Evolutionary conservation across 192 early-diverging fungal species (phyloP).

Genomic region (Coemansia umbellata): DNA sequence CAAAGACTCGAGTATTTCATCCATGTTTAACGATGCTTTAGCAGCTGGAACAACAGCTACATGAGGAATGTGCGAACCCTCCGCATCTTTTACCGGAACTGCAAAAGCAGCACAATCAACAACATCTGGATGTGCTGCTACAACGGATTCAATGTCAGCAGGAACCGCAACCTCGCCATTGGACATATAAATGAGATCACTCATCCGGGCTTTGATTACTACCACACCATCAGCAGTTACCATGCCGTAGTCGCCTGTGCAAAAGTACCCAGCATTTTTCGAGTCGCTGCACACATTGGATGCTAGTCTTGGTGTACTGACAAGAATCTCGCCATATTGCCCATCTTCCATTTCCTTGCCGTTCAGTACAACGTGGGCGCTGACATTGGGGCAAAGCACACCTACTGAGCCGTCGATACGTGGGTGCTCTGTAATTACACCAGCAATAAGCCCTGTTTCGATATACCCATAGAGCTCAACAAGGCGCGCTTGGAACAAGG

Average conservation of each 20-base stretch:
- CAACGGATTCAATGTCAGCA: constrained; percentile 24
- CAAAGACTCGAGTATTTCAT: constrained; percentile 12
- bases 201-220: constrained; percentile 36
- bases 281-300: background rate
- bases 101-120: constrained; percentile 40
- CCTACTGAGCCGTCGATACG: constrained; percentile 37
- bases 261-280: constrained; percentile 16
- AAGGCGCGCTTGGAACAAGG: constrained; percentile 29
- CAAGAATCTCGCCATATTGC: constrained; percentile 41
- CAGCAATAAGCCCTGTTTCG: constrained; percentile 41
- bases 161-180: constrained; percentile 10
- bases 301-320: constrained; percentile 35
- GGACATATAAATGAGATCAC: constrained; percentile 18
- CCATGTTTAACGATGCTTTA: background rate
- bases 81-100: background rate
- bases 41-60: constrained; percentile 20
- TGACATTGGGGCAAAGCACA: constrained; percentile 32
- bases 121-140: constrained; percentile 12
- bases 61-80: constrained; percentile 9
- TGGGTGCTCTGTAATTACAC: constrained; percentile 46
- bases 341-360: constrained; percentile 34
- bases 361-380: constrained; percentile 31
- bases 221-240: constrained; percentile 36
- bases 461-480: constrained; percentile 49
- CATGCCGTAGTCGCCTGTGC: constrained; percentile 38